Evolutionary conservation across 306 rosid genomes (phyloP).

Genomic region (Calophaca sinica): DNA sequence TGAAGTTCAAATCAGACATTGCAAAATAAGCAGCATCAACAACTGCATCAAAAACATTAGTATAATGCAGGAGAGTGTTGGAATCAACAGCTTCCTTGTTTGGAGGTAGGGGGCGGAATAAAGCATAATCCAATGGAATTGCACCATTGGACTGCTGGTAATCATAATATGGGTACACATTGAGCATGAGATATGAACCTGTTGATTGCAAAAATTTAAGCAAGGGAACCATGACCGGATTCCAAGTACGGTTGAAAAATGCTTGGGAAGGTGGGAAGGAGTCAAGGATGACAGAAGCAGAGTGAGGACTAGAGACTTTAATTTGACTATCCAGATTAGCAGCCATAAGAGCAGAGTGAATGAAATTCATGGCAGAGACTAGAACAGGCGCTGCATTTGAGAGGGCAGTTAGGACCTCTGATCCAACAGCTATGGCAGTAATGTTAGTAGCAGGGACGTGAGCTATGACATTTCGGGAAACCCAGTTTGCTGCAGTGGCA

Average conservation of each 20-base stretch:
- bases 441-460: slow-evolving; percentile 95
- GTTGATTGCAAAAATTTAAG: slow-evolving; percentile 85
- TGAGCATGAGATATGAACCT: slow-evolving; percentile 84
- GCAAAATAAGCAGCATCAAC: slow-evolving; percentile 95
- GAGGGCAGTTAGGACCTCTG: slow-evolving; percentile 82
- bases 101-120: slow-evolving; percentile 94
- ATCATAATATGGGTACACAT: slow-evolving; percentile 92
- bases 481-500: slow-evolving; percentile 96
- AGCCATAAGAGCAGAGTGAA: slow-evolving; percentile 91
- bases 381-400: slow-evolving; percentile 90
- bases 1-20: slow-evolving; percentile 83
- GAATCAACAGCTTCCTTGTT: slow-evolving; percentile 94
- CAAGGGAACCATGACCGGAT: slow-evolving; percentile 84
- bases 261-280: slow-evolving; percentile 99
- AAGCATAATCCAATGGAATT: slow-evolving; percentile 92
- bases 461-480: slow-evolving; percentile 80
- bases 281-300: slow-evolving; percentile 86
- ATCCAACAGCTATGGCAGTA: slow-evolving; percentile 84
- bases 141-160: slow-evolving; percentile 81
- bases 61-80: slow-evolving; percentile 91
- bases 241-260: slow-evolving; percentile 90
- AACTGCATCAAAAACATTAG: slow-evolving; percentile 91
- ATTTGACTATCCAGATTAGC: slow-evolving; percentile 82
- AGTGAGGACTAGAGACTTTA: slow-evolving; percentile 83
- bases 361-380: slow-evolving; percentile 84